Evolutionary conservation across 352 stramenopile species (phyloP).

Genomic region (Chrysophaeum taylorii): DNA sequence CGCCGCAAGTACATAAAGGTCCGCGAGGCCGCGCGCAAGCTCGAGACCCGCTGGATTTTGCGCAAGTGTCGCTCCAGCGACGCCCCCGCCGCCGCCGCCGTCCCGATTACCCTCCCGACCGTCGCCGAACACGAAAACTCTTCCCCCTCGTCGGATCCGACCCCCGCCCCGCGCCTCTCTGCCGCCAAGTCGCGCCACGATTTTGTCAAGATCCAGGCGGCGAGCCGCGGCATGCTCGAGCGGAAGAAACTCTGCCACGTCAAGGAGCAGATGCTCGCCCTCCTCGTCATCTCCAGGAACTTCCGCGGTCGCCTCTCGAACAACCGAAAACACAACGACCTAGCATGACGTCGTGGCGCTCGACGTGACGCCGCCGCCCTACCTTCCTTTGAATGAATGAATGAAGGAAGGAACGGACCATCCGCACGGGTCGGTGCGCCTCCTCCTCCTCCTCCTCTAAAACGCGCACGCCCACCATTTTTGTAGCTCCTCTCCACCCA

Average conservation of each 20-base stretch:
- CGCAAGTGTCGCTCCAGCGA: not conserved
- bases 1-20: slow-evolving; percentile 72
- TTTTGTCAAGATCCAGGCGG: slow-evolving; percentile 3
- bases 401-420: too few species aligned
- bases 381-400: too few species aligned
- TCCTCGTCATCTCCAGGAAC: not conserved
- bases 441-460: too few species aligned
- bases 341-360: too few species aligned
- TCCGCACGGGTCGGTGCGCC: too few species aligned
- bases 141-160: not conserved
- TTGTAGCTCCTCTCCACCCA: too few species aligned
- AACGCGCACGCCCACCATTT: too few species aligned
- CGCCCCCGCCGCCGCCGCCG: not conserved
- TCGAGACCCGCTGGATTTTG: slow-evolving; percentile 32
- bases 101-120: not conserved
- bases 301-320: too few species aligned
- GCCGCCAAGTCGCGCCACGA: not conserved
- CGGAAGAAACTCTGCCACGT: not conserved
- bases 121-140: not conserved
- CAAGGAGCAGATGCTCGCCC: slow-evolving; percentile 8
- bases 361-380: too few species aligned
- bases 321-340: too few species aligned
- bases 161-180: too few species aligned
- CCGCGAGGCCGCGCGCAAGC: slow-evolving; percentile 62
- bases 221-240: not conserved